A percentile compares a stretch with the other conserved stretches of the same genome.
phyloP scores from a whole-genome alignment of 371 early-diverging fungal species.

The Lichtheimia ramosa region DNA sequence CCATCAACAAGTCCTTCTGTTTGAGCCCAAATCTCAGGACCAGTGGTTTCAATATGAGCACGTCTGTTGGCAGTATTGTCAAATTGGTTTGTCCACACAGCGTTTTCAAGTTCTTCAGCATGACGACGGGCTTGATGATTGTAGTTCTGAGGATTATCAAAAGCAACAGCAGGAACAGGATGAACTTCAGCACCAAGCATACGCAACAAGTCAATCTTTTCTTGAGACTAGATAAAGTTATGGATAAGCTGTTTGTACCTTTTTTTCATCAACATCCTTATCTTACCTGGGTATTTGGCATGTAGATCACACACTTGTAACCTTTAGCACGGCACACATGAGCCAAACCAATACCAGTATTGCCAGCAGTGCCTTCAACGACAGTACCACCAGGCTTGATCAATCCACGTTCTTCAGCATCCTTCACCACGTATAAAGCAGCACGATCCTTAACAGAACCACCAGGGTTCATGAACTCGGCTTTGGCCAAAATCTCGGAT shows the following conservation, averaged over 20 bases:
- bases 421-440: constrained; percentile 89
- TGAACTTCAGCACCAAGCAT: constrained; percentile 92
- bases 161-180: constrained; percentile 89
- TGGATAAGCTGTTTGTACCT: neutral
- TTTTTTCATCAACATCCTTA: neutral
- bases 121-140: constrained; percentile 91
- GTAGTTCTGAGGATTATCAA: constrained; percentile 91
- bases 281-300: constrained; percentile 92
- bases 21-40: constrained; percentile 92
- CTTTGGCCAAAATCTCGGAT: constrained; percentile 89
- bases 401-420: constrained; percentile 88
- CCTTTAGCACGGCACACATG: constrained; percentile 95
- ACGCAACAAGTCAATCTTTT: constrained; percentile 89
- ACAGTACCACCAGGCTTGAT: constrained; percentile 91
- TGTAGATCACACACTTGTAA: constrained; percentile 94
- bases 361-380: constrained; percentile 96
- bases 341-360: constrained; percentile 96
- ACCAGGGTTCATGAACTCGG: constrained; percentile 98
- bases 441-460: constrained; percentile 97
- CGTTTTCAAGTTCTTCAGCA: constrained; percentile 80
- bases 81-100: constrained; percentile 96
- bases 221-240: constrained; percentile 63
- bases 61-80: constrained; percentile 85
- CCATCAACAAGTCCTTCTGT: constrained; percentile 81
- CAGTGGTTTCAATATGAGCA: constrained; percentile 94